phyloP scores from a whole-genome alignment of 306 rosid species.

The Mimosa pudica region DNA sequence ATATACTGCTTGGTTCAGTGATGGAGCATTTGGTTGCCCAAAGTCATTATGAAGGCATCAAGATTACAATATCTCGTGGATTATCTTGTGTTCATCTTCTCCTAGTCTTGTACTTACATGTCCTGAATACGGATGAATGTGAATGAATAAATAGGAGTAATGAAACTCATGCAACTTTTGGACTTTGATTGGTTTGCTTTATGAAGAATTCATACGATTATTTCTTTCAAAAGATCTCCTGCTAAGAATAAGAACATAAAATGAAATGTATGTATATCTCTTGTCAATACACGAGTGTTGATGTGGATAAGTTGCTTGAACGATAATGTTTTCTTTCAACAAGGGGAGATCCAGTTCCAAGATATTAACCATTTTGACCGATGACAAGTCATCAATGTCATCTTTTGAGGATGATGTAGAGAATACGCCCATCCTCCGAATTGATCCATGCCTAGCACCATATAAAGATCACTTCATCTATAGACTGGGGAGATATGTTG shows the following conservation, averaged over 20 bases:
- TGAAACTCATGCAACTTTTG: conserved; percentile 29
- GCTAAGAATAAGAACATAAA: conserved; percentile 1
- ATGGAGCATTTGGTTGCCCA: background rate
- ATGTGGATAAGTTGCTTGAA: conserved; percentile 33
- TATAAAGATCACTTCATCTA: conserved; percentile 72
- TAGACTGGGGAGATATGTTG: conserved; percentile 62
- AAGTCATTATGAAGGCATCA: conserved; percentile 1
- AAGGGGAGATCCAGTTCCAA: conserved; percentile 53
- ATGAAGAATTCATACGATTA: background rate
- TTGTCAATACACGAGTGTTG: conserved; percentile 18
- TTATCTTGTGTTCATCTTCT: conserved; percentile 13
- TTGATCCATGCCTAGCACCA: conserved; percentile 61
- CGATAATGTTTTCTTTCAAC: conserved; percentile 38
- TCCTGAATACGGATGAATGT: conserved; percentile 14
- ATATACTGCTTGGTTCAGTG: conserved; percentile 9
- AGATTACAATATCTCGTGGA: background rate
- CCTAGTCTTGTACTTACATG: conserved; percentile 10
- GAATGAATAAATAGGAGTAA: conserved; percentile 11
- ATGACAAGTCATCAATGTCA: conserved; percentile 49
- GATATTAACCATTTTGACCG: conserved; percentile 58
- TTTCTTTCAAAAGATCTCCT: background rate
- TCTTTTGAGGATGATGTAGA: conserved; percentile 49
- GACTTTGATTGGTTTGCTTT: conserved; percentile 8
- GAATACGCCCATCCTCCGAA: conserved; percentile 55
- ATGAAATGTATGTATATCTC: background rate